Conservation (phyloP, 2,329 filamentous ascomycete species). For the Penicillium frequentans region DNA sequence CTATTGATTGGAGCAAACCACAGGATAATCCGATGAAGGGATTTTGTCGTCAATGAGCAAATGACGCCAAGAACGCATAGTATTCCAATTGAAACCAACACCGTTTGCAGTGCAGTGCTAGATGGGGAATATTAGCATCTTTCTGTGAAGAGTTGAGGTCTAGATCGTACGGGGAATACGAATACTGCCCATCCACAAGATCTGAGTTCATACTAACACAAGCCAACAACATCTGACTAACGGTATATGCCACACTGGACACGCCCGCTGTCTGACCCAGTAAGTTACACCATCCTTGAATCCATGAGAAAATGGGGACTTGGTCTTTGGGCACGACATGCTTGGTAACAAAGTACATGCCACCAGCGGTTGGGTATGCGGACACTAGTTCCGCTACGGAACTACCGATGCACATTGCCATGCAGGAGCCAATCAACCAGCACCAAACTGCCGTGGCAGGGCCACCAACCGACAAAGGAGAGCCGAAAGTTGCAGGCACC, state of each 20-base stretch:
- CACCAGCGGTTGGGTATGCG: conserved; percentile 65
- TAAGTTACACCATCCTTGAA: conserved; percentile 68
- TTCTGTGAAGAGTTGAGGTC: background rate
- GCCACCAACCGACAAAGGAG: conserved; percentile 59
- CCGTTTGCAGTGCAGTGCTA: conserved; percentile 59
- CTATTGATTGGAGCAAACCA: conserved; percentile 69
- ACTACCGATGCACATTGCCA: conserved; percentile 64
- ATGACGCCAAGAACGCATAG: conserved; percentile 58
- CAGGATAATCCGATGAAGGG: conserved; percentile 59
- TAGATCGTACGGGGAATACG: conserved; percentile 56
- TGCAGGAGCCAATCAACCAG: conserved; percentile 63
- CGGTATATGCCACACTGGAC: conserved; percentile 62
- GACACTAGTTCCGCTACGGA: conserved; percentile 67
- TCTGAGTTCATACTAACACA: conserved; percentile 61
- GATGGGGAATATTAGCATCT: conserved; percentile 9
- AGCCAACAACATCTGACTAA: conserved; percentile 65
- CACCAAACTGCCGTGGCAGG: conserved; percentile 66
- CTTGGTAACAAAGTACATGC: conserved; percentile 69
- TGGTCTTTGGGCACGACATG: conserved; percentile 62
- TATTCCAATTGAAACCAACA: conserved; percentile 57
- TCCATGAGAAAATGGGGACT: conserved; percentile 64
- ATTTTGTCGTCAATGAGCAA: conserved; percentile 63
- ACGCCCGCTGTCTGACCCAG: conserved; percentile 65
- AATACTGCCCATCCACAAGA: conserved; percentile 51
- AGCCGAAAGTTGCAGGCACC: conserved; percentile 63